Evolutionary conservation across 176 grass and related monocot species (phyloP), one percentile per base, ranked within the genome.

Genomic region (Oryza longistaminata): DNA sequence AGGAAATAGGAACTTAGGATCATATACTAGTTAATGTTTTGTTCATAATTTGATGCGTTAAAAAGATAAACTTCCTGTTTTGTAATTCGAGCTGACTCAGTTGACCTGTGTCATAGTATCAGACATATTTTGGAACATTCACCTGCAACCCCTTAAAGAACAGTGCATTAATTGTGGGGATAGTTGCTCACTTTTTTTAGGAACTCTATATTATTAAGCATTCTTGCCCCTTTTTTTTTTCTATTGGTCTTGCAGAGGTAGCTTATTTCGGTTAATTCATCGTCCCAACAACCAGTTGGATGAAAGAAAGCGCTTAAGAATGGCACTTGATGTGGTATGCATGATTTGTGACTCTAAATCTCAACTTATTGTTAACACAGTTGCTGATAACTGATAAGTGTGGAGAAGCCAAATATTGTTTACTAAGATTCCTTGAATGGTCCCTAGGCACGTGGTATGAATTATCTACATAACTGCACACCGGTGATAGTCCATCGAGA

Each of bases 401-500:
- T 80, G 24, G 64, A 67, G 6, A 82, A 65, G 11, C 45, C 15
- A 49, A 52, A 81, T 84, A 69, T 75, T 74, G 31, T 70, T 73
- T 50, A 78, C 19, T 83, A 67, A 85, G 75, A 80, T 87, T 90
- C 7, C 24, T 76, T 88, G 25, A 34, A 79, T 88, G 81, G n/a
- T 62, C 44, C 55, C 19, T 78, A 99, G 96, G 93, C 91, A 76
- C 91, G 96, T 49, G 96, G 96, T 84, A 99, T 99, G 96, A 99
- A 99, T 99, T 96, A 99, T 86, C 90, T 99, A 84, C 96, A 99
- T 91, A 99, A 96, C 60, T 94, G 91, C 81, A 80, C 93, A 22
- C 96, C 93, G 75, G 83, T 99, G 55, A 89, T 99, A 82, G 96
- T 99, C n/a, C 96, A 99, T 87, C 85, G 96, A 81, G 96, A 99